A percentile compares a stretch with the other conserved stretches of the same genome.
Evolutionary conservation across 2,329 filamentous ascomycete species (phyloP).

Genomic region (Orbilia ellipsospora): DNA sequence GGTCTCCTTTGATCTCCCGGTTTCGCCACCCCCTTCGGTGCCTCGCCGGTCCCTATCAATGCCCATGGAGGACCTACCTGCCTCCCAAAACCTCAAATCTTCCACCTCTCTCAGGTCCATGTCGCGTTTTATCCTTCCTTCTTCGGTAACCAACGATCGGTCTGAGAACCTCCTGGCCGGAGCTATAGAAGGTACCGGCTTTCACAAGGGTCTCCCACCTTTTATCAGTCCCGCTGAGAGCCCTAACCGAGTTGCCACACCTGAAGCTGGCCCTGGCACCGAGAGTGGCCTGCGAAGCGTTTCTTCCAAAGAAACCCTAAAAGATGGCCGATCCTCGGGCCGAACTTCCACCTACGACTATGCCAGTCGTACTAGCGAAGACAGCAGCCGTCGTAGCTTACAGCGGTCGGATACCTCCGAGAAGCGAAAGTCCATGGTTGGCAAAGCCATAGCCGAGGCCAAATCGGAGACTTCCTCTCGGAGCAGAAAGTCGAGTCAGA

Average conservation of each 20-base stretch:
- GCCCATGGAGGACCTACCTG: slow-evolving; percentile 21
- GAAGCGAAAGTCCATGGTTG: slow-evolving; percentile 51
- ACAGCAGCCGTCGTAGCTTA: slow-evolving; percentile 29
- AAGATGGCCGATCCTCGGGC: slow-evolving; percentile 43
- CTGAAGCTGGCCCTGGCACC: slow-evolving; percentile 25
- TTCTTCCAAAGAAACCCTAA: slow-evolving; percentile 49
- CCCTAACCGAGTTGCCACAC: slow-evolving; percentile 32
- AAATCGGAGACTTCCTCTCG: slow-evolving; percentile 63
- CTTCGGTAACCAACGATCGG: slow-evolving; percentile 32
- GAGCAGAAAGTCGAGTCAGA: slow-evolving; percentile 76
- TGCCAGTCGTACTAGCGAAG: slow-evolving; percentile 34
- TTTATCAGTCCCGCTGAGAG: slow-evolving; percentile 48
- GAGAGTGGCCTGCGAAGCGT: slow-evolving; percentile 24
- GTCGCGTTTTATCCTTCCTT: slow-evolving; percentile 49
- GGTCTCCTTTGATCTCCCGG: slow-evolving; percentile 37
- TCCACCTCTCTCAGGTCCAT: slow-evolving; percentile 47
- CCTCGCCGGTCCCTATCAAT: slow-evolving; percentile 47
- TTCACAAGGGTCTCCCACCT: slow-evolving; percentile 34
- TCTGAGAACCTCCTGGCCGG: slow-evolving; percentile 26
- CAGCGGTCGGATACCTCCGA: slow-evolving; percentile 40
- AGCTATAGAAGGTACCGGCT: slow-evolving; percentile 31
- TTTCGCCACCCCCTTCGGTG: slow-evolving; percentile 45
- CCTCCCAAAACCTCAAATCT: slow-evolving; percentile 37
- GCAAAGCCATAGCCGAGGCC: slow-evolving; percentile 52
- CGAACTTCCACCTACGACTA: slow-evolving; percentile 37